Percentiles rank a stretch among this genome's conserved stretches.
Conservation (phyloP, 176 grass and related monocot genomes). For the Aegilops speltoides region DNA sequence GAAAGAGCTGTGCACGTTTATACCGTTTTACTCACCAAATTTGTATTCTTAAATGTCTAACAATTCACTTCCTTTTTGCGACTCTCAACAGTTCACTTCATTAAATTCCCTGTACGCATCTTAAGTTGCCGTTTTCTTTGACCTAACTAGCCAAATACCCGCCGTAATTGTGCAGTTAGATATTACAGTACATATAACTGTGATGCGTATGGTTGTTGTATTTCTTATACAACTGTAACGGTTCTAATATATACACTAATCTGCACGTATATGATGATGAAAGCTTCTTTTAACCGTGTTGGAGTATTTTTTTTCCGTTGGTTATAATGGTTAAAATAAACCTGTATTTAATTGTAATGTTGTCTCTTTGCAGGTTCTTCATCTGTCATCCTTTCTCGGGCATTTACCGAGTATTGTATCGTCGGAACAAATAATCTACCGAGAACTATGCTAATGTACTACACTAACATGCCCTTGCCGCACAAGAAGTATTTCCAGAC, state of each 20-base stretch:
- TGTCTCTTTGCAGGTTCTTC: constrained; percentile 60
- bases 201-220: not conserved
- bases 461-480: constrained; percentile 69
- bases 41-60: not conserved
- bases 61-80: not conserved
- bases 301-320: not conserved
- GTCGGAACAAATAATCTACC: constrained; percentile 75
- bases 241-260: not conserved
- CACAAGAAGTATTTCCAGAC: constrained; percentile 92
- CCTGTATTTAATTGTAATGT: not conserved
- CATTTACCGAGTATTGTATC: constrained; percentile 79
- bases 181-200: not conserved
- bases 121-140: not conserved
- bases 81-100: not conserved
- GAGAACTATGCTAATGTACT: constrained; percentile 89
- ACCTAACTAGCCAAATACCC: not conserved
- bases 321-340: not conserved
- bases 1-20: not conserved
- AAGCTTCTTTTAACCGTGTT: not conserved
- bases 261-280: not conserved
- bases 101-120: not conserved
- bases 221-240: not conserved
- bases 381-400: constrained; percentile 82
- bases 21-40: not conserved
- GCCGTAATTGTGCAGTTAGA: not conserved